Conservation (phyloP, 2,329 filamentous ascomycete genomes). For the Aspergillus oerlinghausenensis region DNA sequence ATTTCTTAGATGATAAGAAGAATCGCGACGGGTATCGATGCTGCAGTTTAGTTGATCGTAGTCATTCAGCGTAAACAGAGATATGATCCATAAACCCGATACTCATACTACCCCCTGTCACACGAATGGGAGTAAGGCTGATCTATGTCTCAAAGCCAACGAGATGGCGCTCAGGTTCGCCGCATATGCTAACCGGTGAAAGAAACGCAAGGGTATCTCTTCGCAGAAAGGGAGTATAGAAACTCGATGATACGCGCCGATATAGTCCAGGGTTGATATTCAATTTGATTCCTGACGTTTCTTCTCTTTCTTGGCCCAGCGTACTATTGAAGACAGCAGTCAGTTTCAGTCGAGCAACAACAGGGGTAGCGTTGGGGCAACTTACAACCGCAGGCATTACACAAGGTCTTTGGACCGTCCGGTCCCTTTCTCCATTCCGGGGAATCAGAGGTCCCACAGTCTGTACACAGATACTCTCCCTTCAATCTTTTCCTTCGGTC, state of each 20-base stretch:
- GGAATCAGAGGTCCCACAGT: conserved; percentile 90
- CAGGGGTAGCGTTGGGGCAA: conserved; percentile 12
- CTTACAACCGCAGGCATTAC: conserved; percentile 86
- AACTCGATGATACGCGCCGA: background rate
- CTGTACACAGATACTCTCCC: conserved; percentile 91
- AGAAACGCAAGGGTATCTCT: conserved; percentile 12
- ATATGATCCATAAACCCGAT: background rate
- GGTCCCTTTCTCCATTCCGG: conserved; percentile 96
- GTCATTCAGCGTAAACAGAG: background rate
- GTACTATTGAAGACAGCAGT: conserved; percentile 36
- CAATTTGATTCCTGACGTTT: conserved; percentile 46
- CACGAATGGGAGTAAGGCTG: background rate
- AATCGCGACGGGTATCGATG: background rate
- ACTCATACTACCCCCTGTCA: background rate
- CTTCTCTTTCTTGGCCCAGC: conserved; percentile 71
- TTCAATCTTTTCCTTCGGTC: conserved; percentile 88
- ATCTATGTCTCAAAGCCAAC: background rate
- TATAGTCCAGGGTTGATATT: background rate
- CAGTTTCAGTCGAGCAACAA: background rate
- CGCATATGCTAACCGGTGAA: background rate
- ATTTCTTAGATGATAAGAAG: background rate
- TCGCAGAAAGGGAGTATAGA: background rate
- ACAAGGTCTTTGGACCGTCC: conserved; percentile 86
- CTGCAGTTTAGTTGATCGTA: background rate
- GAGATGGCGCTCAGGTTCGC: background rate